These are phyloP conservation scores for Citrus sinensis DNA, from an alignment of 345 rosid species.

Conservation along the genomic window DVS_A1.0 CM039168.1:27003001-27003500, in stretches of 20 bases:
- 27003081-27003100: constrained; percentile 26
- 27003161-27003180: constrained; percentile 67
- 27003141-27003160: constrained; percentile 63
- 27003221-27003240: constrained; percentile 92
- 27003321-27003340: constrained; percentile 85
- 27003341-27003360: constrained; percentile 90
- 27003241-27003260: constrained; percentile 62
- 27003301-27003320: constrained; percentile 90
- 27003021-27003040: no score
- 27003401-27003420: constrained; percentile 97
- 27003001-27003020: no score
- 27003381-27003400: constrained; percentile 65
- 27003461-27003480: constrained; percentile 84
- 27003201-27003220: constrained; percentile 63
- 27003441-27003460: constrained; percentile 84
- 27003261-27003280: constrained; percentile 84
- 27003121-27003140: constrained; percentile 79
- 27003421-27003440: constrained; percentile 88
- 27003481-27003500: constrained; percentile 76
- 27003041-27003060: neutral
- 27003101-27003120: constrained; percentile 59
- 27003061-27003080: neutral
- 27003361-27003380: constrained; percentile 71
- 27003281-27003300: constrained; percentile 87
- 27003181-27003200: constrained; percentile 49